A percentile compares a stretch with the other conserved stretches of the same genome.
Evolutionary conservation across 441 rosid genomes (phyloP).

Genomic region (Eruca vesicaria): DNA sequence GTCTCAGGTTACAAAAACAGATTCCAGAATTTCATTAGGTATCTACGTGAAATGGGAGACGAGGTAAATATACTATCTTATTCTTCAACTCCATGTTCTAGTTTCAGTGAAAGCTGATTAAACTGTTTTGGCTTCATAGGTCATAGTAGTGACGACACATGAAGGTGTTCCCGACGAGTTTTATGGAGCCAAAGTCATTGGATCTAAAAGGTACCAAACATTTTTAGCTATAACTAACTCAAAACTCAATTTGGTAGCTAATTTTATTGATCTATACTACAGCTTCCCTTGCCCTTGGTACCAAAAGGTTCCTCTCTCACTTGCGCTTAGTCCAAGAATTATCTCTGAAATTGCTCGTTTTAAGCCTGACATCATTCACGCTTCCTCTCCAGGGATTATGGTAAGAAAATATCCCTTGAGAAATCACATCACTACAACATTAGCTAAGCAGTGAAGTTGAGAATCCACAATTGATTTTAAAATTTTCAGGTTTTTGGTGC

Average conservation of each 20-base stretch:
- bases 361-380: constrained; percentile 96
- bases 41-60: constrained; percentile 96
- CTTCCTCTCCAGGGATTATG: constrained; percentile 99
- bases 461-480: neutral
- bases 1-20: constrained; percentile 96
- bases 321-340: constrained; percentile 97
- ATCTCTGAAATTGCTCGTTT: constrained; percentile 90
- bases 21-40: constrained; percentile 92
- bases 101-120: neutral
- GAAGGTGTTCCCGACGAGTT: constrained; percentile 97
- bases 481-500: constrained; percentile 88
- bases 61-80: too few relatives aligned
- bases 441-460: too few relatives aligned
- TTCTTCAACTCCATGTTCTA: too few relatives aligned
- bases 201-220: constrained; percentile 70
- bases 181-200: constrained; percentile 92
- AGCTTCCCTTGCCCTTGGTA: constrained; percentile 98
- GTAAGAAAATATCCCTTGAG: constrained; percentile 31
- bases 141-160: constrained; percentile 93
- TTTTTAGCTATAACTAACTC: neutral
- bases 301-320: constrained; percentile 92
- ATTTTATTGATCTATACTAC: constrained; percentile 21
- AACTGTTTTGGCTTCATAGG: constrained; percentile 43
- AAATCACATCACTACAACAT: neutral
- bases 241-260: neutral